Percentiles rank a stretch among this genome's conserved stretches.
These are phyloP conservation scores for Agaricus subrufescens DNA, from an alignment of 768 basidiomycete genomes.

Conservation along the genomic window DNA sequence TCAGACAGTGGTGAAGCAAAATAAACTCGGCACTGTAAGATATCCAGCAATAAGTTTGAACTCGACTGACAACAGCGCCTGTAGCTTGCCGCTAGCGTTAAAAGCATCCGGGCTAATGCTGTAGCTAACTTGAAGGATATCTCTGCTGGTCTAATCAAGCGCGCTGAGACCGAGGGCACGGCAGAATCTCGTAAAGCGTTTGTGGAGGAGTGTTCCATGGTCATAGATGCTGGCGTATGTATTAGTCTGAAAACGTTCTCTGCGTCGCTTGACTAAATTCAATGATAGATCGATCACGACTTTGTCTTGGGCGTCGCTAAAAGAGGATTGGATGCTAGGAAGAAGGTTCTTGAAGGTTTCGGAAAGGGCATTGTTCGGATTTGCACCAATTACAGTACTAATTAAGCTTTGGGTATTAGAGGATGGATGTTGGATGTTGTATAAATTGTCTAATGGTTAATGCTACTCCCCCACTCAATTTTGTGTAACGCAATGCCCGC, in stretches of 20 bases:
- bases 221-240: conserved; percentile 32
- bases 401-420: neutral
- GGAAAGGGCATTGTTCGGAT: conserved; percentile 65
- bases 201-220: conserved; percentile 40
- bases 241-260: neutral
- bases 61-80: neutral
- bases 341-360: conserved; percentile 65
- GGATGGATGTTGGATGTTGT: neutral
- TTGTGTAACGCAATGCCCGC: neutral
- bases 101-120: conserved; percentile 53
- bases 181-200: conserved; percentile 48
- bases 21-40: conserved; percentile 70
- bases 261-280: conserved; percentile 1
- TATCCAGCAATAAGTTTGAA: neutral
- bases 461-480: conserved; percentile 2
- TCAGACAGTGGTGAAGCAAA: conserved; percentile 59
- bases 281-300: conserved; percentile 62
- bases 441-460: neutral
- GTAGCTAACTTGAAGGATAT: conserved; percentile 52
- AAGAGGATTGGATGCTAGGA: conserved; percentile 64
- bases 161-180: conserved; percentile 48
- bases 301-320: conserved; percentile 58
- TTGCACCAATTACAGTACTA: conserved; percentile 30
- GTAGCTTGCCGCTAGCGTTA: conserved; percentile 69
- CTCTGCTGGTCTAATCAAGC: conserved; percentile 43